Evolutionary conservation across 768 basidiomycete species (phyloP).

Genomic region (Cystofilobasidium ferigula): DNA sequence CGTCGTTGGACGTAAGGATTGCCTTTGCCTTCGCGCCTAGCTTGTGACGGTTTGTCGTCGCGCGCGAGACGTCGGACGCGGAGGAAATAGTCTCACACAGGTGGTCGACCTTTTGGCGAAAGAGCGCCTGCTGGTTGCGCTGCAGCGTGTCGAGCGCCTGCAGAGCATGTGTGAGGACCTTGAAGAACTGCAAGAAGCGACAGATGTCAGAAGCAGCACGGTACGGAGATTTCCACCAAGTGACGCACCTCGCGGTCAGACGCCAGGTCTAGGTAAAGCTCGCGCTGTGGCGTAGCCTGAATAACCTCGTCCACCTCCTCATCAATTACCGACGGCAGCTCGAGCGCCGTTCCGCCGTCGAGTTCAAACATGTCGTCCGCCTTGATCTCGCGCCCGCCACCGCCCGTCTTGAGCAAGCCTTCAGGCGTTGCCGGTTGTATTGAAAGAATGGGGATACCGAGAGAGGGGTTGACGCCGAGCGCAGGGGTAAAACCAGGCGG

Average conservation of each 20-base stretch:
- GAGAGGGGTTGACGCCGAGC: conserved; percentile 3
- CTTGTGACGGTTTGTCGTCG: neutral
- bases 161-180: conserved; percentile 50
- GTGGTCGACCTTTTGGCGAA: conserved; percentile 43
- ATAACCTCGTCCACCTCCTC: neutral
- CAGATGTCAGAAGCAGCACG: neutral
- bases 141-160: conserved; percentile 47
- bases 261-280: conserved; percentile 25
- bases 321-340: neutral
- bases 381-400: conserved; percentile 3
- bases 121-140: conserved; percentile 46
- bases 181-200: conserved; percentile 49
- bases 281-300: conserved; percentile 10
- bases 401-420: conserved; percentile 21
- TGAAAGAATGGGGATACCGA: conserved; percentile 15
- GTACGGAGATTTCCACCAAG: neutral
- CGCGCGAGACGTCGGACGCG: neutral
- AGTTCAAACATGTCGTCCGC: conserved; percentile 1
- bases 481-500: conserved; percentile 21
- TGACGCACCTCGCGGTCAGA: conserved; percentile 22
- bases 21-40: conserved; percentile 19
- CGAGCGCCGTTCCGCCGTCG: conserved; percentile 9
- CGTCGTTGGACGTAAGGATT: neutral
- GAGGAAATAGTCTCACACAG: conserved; percentile 41
- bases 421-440: conserved; percentile 24